A percentile compares a stretch with the other conserved stretches of the same genome.
These are phyloP conservation scores for Leccinum subfulvum DNA, from an alignment of 1,284 basidiomycete genomes.

Conservation along the genomic window DNA sequence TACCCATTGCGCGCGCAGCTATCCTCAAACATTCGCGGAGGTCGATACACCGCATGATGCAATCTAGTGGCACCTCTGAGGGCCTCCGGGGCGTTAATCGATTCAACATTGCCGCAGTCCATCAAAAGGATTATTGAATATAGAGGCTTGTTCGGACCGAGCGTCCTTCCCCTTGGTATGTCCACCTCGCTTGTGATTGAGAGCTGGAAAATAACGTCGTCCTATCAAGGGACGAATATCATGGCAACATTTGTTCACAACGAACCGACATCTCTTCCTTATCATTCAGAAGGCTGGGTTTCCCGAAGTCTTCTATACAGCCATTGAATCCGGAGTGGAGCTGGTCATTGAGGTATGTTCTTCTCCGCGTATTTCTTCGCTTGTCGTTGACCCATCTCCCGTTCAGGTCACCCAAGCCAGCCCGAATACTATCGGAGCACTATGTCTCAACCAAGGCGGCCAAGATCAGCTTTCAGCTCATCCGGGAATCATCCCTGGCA, in stretches of 20 bases:
- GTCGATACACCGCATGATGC: constrained; percentile 96
- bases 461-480: constrained; percentile 81
- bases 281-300: constrained; percentile 92
- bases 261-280: constrained; percentile 88
- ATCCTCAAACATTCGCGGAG: constrained; percentile 90
- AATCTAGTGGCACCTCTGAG: constrained; percentile 90
- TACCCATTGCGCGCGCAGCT: constrained; percentile 67
- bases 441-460: constrained; percentile 92
- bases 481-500: constrained; percentile 77
- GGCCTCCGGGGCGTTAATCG: constrained; percentile 91
- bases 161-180: constrained; percentile 78
- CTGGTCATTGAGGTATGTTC: constrained; percentile 76
- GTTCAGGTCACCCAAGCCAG: constrained; percentile 84
- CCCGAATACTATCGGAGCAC: constrained; percentile 93
- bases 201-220: constrained; percentile 7
- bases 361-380: neutral
- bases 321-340: constrained; percentile 84
- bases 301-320: constrained; percentile 86
- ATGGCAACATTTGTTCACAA: constrained; percentile 99
- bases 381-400: constrained; percentile 6
- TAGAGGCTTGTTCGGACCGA: constrained; percentile 82
- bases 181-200: constrained; percentile 1
- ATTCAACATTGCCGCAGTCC: constrained; percentile 84
- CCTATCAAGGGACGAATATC: constrained; percentile 81
- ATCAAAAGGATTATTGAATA: constrained; percentile 88